These are phyloP conservation scores for Ormosia emarginata DNA, from an alignment of 306 rosid species.

Conservation along the genomic window DNA sequence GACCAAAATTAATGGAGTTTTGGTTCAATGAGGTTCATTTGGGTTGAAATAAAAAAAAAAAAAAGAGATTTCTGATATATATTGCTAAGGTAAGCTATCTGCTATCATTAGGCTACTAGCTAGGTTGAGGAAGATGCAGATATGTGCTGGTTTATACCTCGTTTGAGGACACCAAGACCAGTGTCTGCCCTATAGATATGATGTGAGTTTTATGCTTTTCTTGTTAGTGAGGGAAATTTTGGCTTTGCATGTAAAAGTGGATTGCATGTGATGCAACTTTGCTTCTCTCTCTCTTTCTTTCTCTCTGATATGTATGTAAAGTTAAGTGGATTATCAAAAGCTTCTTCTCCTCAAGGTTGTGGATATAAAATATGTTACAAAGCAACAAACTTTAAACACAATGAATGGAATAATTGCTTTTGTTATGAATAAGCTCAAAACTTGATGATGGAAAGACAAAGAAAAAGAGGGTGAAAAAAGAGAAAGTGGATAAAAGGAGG, in stretches of 20 bases:
- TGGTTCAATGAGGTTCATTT: not conserved
- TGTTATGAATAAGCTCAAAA: constrained; percentile 42
- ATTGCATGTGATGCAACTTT: constrained; percentile 33
- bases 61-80: too few species aligned
- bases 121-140: not conserved
- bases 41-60: not conserved
- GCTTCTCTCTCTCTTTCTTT: not conserved
- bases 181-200: not conserved
- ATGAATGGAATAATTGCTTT: constrained; percentile 50
- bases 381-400: constrained; percentile 38
- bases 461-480: constrained; percentile 27
- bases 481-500: constrained; percentile 29
- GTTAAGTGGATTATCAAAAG: constrained; percentile 50
- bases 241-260: constrained; percentile 57
- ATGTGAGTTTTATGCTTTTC: constrained; percentile 61
- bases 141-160: not conserved
- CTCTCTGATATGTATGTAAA: constrained; percentile 19
- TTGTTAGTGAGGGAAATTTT: constrained; percentile 75
- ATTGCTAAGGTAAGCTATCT: too few species aligned
- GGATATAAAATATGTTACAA: constrained; percentile 34
- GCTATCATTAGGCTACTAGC: too few species aligned
- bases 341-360: constrained; percentile 6
- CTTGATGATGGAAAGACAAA: constrained; percentile 21
- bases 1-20: not conserved
- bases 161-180: not conserved